phyloP scores from a whole-genome alignment of 495 filamentous ascomycete genomes.

The Aspergillus biplanus region DNA sequence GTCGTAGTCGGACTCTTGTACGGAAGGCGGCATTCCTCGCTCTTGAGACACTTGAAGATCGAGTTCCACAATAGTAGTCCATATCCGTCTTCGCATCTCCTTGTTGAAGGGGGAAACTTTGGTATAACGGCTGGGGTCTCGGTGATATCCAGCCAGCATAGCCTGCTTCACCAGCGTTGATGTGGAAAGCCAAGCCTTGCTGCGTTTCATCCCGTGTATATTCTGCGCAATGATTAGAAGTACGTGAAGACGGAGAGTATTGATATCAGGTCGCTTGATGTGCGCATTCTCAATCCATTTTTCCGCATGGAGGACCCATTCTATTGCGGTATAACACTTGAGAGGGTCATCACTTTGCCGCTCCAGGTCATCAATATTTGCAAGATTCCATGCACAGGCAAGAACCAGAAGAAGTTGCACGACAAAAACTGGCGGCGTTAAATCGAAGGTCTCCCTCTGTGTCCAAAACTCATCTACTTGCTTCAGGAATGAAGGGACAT shows the following conservation, averaged over 20 bases:
- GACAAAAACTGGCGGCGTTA: constrained; percentile 49
- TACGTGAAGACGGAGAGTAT: constrained; percentile 60
- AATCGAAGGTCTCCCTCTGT: constrained; percentile 30
- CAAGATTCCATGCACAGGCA: constrained; percentile 58
- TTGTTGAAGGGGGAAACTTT: constrained; percentile 58
- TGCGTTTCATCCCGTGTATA: constrained; percentile 55
- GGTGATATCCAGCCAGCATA: constrained; percentile 60
- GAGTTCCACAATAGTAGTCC: constrained; percentile 68
- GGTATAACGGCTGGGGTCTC: constrained; percentile 55
- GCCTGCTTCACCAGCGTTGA: constrained; percentile 60
- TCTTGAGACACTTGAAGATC: constrained; percentile 62
- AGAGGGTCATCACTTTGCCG: constrained; percentile 54
- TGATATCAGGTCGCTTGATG: constrained; percentile 58
- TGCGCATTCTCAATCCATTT: constrained; percentile 62
- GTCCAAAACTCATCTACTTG: constrained; percentile 59
- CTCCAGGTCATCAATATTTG: constrained; percentile 36
- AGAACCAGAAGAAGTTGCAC: constrained; percentile 67
- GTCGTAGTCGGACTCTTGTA: constrained; percentile 61
- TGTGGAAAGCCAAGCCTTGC: constrained; percentile 62
- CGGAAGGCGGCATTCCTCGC: constrained; percentile 59
- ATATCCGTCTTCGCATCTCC: constrained; percentile 70
- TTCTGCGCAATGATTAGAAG: constrained; percentile 64
- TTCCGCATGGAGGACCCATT: constrained; percentile 67
- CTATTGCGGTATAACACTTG: constrained; percentile 53
- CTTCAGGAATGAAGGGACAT: constrained; percentile 57